Percentiles rank a stretch among this genome's conserved stretches.
phyloP scores from a whole-genome alignment of 129 eudicot genomes.

The Smallanthus sonchifolius region DNA sequence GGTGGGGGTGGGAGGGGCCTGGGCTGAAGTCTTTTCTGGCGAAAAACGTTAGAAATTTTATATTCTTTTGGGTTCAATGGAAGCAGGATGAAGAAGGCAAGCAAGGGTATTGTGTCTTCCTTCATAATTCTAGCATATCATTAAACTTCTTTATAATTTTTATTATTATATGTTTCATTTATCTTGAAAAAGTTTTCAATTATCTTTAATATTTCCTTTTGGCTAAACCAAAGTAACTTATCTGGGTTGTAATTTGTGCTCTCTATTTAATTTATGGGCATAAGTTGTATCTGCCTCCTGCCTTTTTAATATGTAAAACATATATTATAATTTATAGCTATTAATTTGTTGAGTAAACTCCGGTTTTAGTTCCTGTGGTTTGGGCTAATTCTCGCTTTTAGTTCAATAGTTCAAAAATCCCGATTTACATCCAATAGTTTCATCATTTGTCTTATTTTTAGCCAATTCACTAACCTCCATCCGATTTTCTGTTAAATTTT shows the following conservation, averaged over 20 bases:
- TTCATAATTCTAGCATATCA: slow-evolving; percentile 16
- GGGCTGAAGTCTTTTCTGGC: slow-evolving; percentile 15
- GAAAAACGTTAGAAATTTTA: slow-evolving; percentile 17
- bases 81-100: slow-evolving; percentile 26
- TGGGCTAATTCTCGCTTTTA: no score
- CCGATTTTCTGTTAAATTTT: no score
- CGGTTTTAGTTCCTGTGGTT: no score
- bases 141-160: slow-evolving; percentile 21
- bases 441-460: no score
- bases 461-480: no score
- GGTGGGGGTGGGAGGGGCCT: no score
- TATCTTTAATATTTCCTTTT: slow-evolving; percentile 6
- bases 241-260: slow-evolving; percentile 14
- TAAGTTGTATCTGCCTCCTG: neutral
- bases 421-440: no score
- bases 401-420: no score
- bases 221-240: slow-evolving; percentile 7
- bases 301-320: slow-evolving; percentile 20
- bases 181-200: slow-evolving; percentile 19
- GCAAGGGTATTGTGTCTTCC: slow-evolving; percentile 22
- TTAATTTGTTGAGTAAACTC: slow-evolving; percentile 19
- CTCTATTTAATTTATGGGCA: slow-evolving; percentile 14
- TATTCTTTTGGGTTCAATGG: slow-evolving; percentile 43
- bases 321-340: slow-evolving; percentile 22
- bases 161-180: slow-evolving; percentile 7